Evolutionary conservation across 2,329 filamentous ascomycete genomes (phyloP), one percentile per base, ranked within the genome.

Genomic region (Emmonsia crescens): DNA sequence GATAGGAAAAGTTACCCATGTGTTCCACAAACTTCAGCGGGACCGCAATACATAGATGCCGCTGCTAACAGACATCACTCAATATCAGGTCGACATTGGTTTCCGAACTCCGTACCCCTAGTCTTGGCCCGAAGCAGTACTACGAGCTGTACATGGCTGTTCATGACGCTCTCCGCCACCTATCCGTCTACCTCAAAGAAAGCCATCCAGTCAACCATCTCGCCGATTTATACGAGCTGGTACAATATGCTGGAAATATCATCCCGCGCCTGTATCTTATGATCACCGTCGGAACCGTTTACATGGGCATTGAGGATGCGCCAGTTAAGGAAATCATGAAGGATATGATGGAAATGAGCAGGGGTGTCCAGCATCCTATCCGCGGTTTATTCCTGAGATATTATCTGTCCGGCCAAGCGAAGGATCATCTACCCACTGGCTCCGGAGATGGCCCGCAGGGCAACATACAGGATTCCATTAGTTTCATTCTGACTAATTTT

Each of bases 301-400:
- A 99, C 80, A 99, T 99, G 94, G 88, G 90, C 31, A 95, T 99
- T 72, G 89, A 94, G 71, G 94, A 97, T 82, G 94, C 95, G 62
- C 94, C 94, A 0, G 94, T 99, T 68, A 99, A 99, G 78, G 94
- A 99, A 80, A 91, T 99, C 65, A 99, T 99, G 94, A 99, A 99
- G 78, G 94, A 99, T 76, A 99, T 99, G 94, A 99, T 99, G 94
- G 94, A 99, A 77, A 99, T 99, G 94, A 97, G 91, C 77, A 85
- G 94, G 65, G 94, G 94, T 61, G 92, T 99, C 27, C 94, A 99
- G 72, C 94, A 99, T 76, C 94, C 94, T 19, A 92, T 96, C 65
- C 89, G 94, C 62, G 94, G 94, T 21, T 81, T 99, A 61, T 99
- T 99, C 74, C 78, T 99, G 70, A 87, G 94, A 72, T 99, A 99